Evolutionary conservation across 2,329 filamentous ascomycete genomes (phyloP).

Genomic region (Trichoderma lentiforme): DNA sequence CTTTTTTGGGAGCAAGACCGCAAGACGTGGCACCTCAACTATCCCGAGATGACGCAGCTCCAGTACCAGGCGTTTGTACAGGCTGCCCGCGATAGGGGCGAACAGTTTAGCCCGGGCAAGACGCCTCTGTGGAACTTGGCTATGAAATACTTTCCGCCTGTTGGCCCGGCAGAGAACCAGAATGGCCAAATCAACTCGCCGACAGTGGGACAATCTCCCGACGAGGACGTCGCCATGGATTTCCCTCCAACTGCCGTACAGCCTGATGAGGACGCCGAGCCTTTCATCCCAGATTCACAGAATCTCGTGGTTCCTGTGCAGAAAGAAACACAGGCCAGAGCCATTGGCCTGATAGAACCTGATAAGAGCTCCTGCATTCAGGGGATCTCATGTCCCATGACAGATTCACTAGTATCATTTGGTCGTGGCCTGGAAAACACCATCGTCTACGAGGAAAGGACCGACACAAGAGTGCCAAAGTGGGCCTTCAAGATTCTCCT

Average conservation of each 20-base stretch:
- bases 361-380: constrained; percentile 62
- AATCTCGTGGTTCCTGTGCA: constrained; percentile 36
- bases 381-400: constrained; percentile 62
- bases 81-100: constrained; percentile 48
- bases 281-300: constrained; percentile 36
- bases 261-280: constrained; percentile 27
- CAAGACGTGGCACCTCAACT: constrained; percentile 57
- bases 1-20: constrained; percentile 57
- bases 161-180: constrained; percentile 22
- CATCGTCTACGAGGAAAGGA: constrained; percentile 56
- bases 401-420: constrained; percentile 69
- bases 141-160: constrained; percentile 57
- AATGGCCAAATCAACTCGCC: background rate
- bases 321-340: constrained; percentile 31
- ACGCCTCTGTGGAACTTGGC: constrained; percentile 54
- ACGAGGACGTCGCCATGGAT: constrained; percentile 20
- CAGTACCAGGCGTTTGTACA: constrained; percentile 54
- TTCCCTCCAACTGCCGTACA: constrained; percentile 32
- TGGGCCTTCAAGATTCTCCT: constrained; percentile 76
- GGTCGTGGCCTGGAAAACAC: constrained; percentile 71
- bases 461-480: constrained; percentile 74
- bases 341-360: constrained; percentile 65
- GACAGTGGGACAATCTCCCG: constrained; percentile 26
- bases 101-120: constrained; percentile 52
- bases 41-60: constrained; percentile 61